Percentiles rank a stretch among this genome's conserved stretches.
These are phyloP conservation scores for Thielaviopsis punctulata DNA, from an alignment of 2,329 filamentous ascomycete species.

Conservation along the genomic window DNA sequence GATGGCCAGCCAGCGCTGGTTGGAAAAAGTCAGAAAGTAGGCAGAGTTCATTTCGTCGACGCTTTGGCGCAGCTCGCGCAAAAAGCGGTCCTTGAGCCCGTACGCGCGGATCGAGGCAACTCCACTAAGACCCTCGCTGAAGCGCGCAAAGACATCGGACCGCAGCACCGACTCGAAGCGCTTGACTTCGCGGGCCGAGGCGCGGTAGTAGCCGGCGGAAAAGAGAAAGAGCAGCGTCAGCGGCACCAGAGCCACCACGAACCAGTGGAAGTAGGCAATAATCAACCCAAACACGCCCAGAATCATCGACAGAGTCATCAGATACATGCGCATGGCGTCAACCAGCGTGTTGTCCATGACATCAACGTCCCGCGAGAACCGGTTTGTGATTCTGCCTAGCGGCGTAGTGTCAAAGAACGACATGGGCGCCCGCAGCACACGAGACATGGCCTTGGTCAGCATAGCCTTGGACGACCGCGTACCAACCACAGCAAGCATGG, in stretches of 20 bases:
- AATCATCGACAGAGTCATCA: conserved; percentile 69
- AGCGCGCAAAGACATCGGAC: conserved; percentile 77
- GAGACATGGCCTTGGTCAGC: conserved; percentile 60
- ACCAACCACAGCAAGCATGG: conserved; percentile 59
- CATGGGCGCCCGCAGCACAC: conserved; percentile 59
- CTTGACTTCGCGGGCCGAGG: conserved; percentile 87
- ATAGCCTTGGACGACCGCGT: conserved; percentile 70
- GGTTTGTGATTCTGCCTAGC: conserved; percentile 84
- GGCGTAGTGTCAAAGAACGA: conserved; percentile 96
- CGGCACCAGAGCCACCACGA: conserved; percentile 43
- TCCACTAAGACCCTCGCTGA: conserved; percentile 73
- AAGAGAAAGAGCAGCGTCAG: conserved; percentile 65
- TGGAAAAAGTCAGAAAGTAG: conserved; percentile 89
- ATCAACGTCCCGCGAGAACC: conserved; percentile 88
- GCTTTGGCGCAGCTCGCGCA: conserved; percentile 46
- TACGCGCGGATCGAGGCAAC: conserved; percentile 81
- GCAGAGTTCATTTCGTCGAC: conserved; percentile 89
- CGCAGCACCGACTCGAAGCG: conserved; percentile 81
- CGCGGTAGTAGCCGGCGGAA: conserved; percentile 71
- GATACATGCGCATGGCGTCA: conserved; percentile 85
- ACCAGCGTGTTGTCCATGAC: conserved; percentile 89
- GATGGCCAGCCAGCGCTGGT: conserved; percentile 82
- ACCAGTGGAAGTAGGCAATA: conserved; percentile 91
- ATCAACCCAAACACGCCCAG: conserved; percentile 72
- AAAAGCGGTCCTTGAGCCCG: conserved; percentile 61